Evolutionary conservation across 306 rosid genomes (phyloP), one percentile per base, ranked within the genome.

Genomic region (Styphnolobium japonicum): DNA sequence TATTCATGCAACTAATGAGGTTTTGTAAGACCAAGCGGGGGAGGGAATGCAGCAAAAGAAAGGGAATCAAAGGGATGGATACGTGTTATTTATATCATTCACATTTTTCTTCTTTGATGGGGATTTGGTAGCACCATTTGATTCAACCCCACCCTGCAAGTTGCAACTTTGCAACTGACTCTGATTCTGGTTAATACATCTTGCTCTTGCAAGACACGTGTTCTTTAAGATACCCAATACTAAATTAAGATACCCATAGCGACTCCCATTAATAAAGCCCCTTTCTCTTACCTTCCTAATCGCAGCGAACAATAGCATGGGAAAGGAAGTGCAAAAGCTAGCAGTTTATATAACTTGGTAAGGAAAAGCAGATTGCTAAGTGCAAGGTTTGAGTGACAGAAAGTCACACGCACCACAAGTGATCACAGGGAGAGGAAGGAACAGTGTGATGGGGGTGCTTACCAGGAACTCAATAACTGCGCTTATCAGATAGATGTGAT

Each of bases 391-490:
- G 36, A 71, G 70, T 12, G 68, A 67, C 69, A 43, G 66, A 53
- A 39, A 51, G 70, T 72, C 77, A 72, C 11, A 43, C n/a, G 56
- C 22, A 51, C 8, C 15, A 48, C 18, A 77, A 65, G 43, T 16
- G 53, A 67, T 69, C 42, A 71, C 77, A 81, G 10, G 65, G n/a
- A 33, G 19, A 34, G 53, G 71, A 42, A 71, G 42, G 12, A 53
- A 76, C 6, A 51, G 56, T 5, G n/a, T 16, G 34, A 43, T 10
- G 56, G 46, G 46, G 4, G 21, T 62, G 37, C 75, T 83, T 85
- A 96, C 99, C 83, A 96, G 88, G 83, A 93, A 85, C 76, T 96
- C 92, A 73, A 91, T 82, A 56, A 88, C 78, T 66, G 99, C 95
- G 78, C 98, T 90, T 84, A 87, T 89, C 61, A 96, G 76, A 92